Evolutionary conservation across 495 filamentous ascomycete species (phyloP).

Genomic region (Tuber microsphaerosporum): DNA sequence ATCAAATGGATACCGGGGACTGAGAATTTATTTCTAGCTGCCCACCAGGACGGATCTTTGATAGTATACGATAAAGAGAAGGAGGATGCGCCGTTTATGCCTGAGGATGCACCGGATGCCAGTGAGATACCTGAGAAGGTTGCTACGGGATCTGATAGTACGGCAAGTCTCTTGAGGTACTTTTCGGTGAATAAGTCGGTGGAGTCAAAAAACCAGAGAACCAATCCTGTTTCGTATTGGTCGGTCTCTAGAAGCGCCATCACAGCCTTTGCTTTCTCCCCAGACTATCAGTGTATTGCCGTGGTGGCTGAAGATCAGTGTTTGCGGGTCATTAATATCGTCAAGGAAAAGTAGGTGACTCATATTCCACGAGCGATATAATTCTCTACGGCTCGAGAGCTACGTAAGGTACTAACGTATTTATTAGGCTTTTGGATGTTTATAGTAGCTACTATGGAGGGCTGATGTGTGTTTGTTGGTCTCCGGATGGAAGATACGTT

Average conservation of each 20-base stretch:
- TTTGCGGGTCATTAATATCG: slow-evolving; percentile 80
- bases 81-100: slow-evolving; percentile 72
- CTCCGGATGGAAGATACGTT: slow-evolving; percentile 91
- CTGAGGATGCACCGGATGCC: slow-evolving; percentile 47
- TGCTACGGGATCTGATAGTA: slow-evolving; percentile 15
- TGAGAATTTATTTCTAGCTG: slow-evolving; percentile 87
- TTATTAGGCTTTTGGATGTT: slow-evolving; percentile 64
- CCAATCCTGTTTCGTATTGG: slow-evolving; percentile 85
- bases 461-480: slow-evolving; percentile 90
- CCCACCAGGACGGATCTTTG: slow-evolving; percentile 87
- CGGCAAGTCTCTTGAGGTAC: slow-evolving; percentile 29
- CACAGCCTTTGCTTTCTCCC: slow-evolving; percentile 82
- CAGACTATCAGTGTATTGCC: slow-evolving; percentile 77
- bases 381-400: neutral
- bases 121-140: slow-evolving; percentile 18
- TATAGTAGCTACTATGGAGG: slow-evolving; percentile 91
- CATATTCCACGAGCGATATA: neutral
- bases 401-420: slow-evolving; percentile 18
- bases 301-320: slow-evolving; percentile 88
- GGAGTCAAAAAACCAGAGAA: slow-evolving; percentile 83
- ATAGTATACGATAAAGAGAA: slow-evolving; percentile 98
- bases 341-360: slow-evolving; percentile 70
- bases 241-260: slow-evolving; percentile 82
- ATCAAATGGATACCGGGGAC: slow-evolving; percentile 90
- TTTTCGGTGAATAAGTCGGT: slow-evolving; percentile 68